These are phyloP conservation scores for Ceratocystis smalleyi DNA, from an alignment of 2,329 filamentous ascomycete species.

Conservation along the genomic window DNA sequence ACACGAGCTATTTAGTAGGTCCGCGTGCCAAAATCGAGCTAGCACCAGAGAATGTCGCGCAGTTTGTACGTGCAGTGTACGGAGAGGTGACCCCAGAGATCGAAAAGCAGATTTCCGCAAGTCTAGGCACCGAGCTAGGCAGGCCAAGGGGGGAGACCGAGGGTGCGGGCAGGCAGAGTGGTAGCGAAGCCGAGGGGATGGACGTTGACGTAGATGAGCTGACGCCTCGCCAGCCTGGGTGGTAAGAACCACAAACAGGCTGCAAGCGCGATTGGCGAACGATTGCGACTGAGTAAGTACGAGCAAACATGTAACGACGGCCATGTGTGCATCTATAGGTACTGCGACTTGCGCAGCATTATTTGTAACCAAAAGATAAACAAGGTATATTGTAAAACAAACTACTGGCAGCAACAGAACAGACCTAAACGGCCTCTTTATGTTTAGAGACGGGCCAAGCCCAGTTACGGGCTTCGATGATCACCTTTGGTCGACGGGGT, in stretches of 20 bases:
- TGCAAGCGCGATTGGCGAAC: neutral
- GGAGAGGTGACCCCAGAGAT: slow-evolving; percentile 38
- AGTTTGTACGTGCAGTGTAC: slow-evolving; percentile 49
- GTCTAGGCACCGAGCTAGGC: slow-evolving; percentile 36
- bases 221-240: neutral
- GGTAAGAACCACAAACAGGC: neutral
- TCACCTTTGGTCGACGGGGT: too few species aligned
- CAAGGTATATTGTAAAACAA: too few species aligned
- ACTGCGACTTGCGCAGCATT: too few species aligned
- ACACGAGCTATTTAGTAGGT: slow-evolving; percentile 69
- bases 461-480: too few species aligned
- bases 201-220: slow-evolving; percentile 18
- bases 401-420: too few species aligned
- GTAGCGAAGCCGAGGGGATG: slow-evolving; percentile 12
- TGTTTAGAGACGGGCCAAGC: too few species aligned
- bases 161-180: slow-evolving; percentile 20
- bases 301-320: neutral
- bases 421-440: too few species aligned
- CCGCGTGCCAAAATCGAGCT: slow-evolving; percentile 76
- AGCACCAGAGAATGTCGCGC: slow-evolving; percentile 57
- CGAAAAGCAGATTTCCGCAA: slow-evolving; percentile 44
- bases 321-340: too few species aligned
- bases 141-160: slow-evolving; percentile 17
- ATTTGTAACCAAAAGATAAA: too few species aligned
- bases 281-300: neutral